phyloP scores from a whole-genome alignment of 2,329 filamentous ascomycete genomes.

The Magnaporthiopsis incrustans region DNA sequence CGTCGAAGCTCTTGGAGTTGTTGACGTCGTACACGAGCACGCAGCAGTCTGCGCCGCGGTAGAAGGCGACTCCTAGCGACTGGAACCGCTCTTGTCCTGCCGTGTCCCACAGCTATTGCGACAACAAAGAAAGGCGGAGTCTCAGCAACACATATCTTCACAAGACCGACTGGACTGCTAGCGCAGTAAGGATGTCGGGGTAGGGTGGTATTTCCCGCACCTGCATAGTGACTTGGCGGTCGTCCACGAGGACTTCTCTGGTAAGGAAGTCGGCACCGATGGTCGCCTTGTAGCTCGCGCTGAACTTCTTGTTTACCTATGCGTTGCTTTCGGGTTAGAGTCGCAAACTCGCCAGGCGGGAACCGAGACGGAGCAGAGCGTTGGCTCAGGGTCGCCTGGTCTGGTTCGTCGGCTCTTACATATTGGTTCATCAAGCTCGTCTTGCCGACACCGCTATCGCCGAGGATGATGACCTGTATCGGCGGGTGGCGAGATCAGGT shows the following conservation, averaged over 20 bases:
- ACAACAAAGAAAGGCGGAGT: conserved; percentile 12
- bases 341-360: conserved; percentile 6
- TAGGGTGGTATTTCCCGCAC: conserved; percentile 11
- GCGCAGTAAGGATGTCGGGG: too few species aligned
- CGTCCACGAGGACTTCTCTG: conserved; percentile 94
- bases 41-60: conserved; percentile 94
- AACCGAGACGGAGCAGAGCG: background rate
- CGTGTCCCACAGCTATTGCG: conserved; percentile 82
- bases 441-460: conserved; percentile 98
- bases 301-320: conserved; percentile 99
- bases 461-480: conserved; percentile 91
- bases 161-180: too few species aligned
- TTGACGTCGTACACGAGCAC: conserved; percentile 98
- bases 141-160: conserved; percentile 10
- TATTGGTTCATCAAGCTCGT: conserved; percentile 99
- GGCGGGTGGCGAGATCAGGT: background rate
- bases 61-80: conserved; percentile 94
- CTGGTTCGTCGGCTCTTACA: conserved; percentile 50
- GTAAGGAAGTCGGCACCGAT: conserved; percentile 98
- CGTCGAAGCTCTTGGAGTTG: conserved; percentile 98
- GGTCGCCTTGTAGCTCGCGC: conserved; percentile 98
- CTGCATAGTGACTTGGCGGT: conserved; percentile 96
- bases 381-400: conserved; percentile 6
- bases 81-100: conserved; percentile 97
- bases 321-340: background rate